phyloP scores from a whole-genome alignment of 2,329 filamentous ascomycete genomes.

The Didymella pomorum region DNA sequence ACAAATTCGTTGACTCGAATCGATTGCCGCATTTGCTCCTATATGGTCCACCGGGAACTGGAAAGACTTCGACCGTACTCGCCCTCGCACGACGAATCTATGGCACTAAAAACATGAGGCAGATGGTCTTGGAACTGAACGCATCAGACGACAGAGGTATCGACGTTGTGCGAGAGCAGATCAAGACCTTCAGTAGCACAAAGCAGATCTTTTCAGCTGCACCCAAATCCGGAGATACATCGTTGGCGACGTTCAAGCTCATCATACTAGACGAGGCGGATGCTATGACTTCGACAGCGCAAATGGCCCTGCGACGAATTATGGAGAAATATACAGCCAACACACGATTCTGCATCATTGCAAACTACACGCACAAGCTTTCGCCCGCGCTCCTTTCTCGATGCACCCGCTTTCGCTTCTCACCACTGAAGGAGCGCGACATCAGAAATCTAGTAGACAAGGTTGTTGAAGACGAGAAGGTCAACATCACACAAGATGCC shows the following conservation, averaged over 20 bases:
- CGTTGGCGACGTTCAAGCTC: constrained; percentile 83
- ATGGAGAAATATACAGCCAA: constrained; percentile 99
- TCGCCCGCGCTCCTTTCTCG: constrained; percentile 90
- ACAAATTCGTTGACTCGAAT: constrained; percentile 95
- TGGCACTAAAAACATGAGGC: constrained; percentile 87
- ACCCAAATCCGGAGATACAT: constrained; percentile 57
- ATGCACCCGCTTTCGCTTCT: constrained; percentile 95
- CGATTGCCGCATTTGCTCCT: constrained; percentile 93
- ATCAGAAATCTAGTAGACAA: constrained; percentile 86
- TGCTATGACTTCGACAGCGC: constrained; percentile 97
- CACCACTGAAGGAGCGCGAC: constrained; percentile 86
- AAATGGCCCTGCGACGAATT: constrained; percentile 95
- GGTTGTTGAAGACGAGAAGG: constrained; percentile 85
- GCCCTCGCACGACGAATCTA: constrained; percentile 94
- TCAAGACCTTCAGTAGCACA: constrained; percentile 98
- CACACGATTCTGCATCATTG: constrained; percentile 97
- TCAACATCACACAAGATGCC: constrained; percentile 83
- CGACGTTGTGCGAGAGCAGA: constrained; percentile 93
- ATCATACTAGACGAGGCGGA: constrained; percentile 99
- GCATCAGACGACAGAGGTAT: constrained; percentile 97
- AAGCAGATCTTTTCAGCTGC: constrained; percentile 92
- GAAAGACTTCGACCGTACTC: constrained; percentile 96
- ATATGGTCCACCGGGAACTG: constrained; percentile 94
- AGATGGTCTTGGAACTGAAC: constrained; percentile 98
- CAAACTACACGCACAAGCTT: constrained; percentile 98